Conservation (phyloP, 306 rosid genomes). For the Castanea crenata region DNA sequence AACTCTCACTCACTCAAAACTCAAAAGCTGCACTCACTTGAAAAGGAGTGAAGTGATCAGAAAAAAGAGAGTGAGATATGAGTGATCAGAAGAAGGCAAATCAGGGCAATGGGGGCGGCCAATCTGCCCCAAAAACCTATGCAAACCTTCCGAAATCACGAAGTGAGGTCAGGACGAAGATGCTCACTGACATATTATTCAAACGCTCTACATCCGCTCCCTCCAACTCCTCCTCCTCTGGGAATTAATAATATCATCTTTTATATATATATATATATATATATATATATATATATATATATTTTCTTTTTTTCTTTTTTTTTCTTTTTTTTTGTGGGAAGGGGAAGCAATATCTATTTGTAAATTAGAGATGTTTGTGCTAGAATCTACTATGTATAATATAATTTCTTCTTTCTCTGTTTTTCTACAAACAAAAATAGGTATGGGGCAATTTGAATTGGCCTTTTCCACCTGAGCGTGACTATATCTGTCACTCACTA, state of each 20-base stretch:
- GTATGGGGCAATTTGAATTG: too few species aligned
- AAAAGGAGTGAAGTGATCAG: not conserved
- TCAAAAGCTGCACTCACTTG: not conserved
- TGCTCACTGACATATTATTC: fast-evolving
- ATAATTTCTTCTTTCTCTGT: too few species aligned
- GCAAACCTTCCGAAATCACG: not conserved
- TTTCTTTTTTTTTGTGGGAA: not conserved
- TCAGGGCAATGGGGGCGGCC: not conserved
- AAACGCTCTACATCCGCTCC: not conserved
- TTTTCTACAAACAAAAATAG: too few species aligned
- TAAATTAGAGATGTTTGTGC: too few species aligned
- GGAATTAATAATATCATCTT: too few species aligned
- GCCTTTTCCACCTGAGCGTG: too few species aligned
- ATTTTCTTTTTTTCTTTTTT: too few species aligned
- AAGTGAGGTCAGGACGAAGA: not conserved
- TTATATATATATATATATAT: not conserved
- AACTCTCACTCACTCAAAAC: not conserved
- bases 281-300: too few species aligned
- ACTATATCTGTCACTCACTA: too few species aligned
- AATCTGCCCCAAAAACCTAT: not conserved
- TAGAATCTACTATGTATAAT: too few species aligned
- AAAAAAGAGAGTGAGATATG: not conserved
- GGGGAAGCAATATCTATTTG: too few species aligned
- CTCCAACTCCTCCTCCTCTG: not conserved
- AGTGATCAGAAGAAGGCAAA: not conserved